Evolutionary conservation across 352 stramenopile genomes (phyloP), one percentile per base, ranked within the genome.

Genomic region (Pythium utonaiense): DNA sequence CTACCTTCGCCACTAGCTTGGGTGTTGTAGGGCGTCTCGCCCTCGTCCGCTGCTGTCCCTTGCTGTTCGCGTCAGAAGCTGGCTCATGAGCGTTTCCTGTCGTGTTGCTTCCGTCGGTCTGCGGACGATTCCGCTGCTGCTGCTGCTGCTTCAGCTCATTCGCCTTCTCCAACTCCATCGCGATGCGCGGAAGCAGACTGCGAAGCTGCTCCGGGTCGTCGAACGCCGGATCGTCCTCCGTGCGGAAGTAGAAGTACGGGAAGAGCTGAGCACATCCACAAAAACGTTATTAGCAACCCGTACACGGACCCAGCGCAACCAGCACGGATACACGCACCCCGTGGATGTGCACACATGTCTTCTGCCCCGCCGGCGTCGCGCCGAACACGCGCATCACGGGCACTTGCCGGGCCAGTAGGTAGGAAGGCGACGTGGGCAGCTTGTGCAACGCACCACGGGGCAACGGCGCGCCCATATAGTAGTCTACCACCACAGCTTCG

Each of bases 351-450:
- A 97, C 68, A 24, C 92, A 89, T 31, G 86, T 62, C 72, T 96
- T 97, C 67, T 96, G 89, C 14, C 91, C 91, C 17, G 87, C 89
- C 6, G 86, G 87, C 16, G 89, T 97, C 40, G 86, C 83, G 38
- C 91, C 91, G 41, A 96, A 97, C 33, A 97, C 78, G 33, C 88
- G 91, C 44, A 97, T 70, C 10, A 97, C 86, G 16, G 91, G 91
- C 48, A 95, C 86, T 19, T 83, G 73, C 13, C 65, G 69, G 44
- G 86, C 86, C 50, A 73, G 66, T 24, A 75, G 48, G 65, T 95
- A 94, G 42, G 75, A 92, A 40, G 86, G 80, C 56, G 81, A 88
- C 6, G 55, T 33, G 1, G 78, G 76, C 6, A 93, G 64, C 8
- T 70, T 62, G 5, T 55, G 28, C 6, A 94, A 62, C n/a, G 80